A percentile compares a stretch with the other conserved stretches of the same genome.
Conservation (phyloP, 148 eudicot genomes). For the Rhododendron kiyosumense region DNA sequence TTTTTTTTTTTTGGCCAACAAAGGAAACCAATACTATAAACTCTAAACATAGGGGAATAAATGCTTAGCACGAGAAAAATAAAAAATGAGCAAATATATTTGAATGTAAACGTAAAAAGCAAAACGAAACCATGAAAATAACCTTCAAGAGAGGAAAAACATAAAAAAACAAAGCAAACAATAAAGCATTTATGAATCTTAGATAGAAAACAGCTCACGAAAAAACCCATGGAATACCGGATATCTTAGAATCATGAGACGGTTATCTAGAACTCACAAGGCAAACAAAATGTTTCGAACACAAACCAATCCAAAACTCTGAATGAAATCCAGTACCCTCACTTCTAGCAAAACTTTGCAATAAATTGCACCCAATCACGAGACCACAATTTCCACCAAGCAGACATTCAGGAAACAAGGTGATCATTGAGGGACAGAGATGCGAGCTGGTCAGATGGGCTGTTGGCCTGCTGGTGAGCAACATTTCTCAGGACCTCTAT, state of each 20-base stretch:
- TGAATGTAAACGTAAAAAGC: neutral
- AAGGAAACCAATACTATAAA: too few species aligned
- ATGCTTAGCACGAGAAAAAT: neutral
- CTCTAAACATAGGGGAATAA: neutral
- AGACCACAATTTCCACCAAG: neutral
- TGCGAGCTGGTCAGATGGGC: conserved; percentile 61
- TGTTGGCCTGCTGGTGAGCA: conserved; percentile 45
- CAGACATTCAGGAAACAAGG: conserved; percentile 37
- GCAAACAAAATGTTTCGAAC: neutral
- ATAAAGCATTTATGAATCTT: neutral
- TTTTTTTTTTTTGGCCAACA: too few species aligned
- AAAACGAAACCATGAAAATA: neutral
- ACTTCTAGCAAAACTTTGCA: neutral
- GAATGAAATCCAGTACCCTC: neutral
- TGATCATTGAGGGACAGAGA: conserved; percentile 59
- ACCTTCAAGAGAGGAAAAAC: neutral
- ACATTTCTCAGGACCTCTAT: conserved; percentile 85
- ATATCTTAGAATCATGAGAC: neutral
- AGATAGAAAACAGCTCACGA: neutral
- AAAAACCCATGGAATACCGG: neutral
- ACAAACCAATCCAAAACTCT: neutral
- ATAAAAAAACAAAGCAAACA: neutral
- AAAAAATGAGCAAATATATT: neutral
- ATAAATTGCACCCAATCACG: neutral
- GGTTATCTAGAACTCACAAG: neutral